These are phyloP conservation scores for Naganishia sp. DNA, from an alignment of 1,284 basidiomycete genomes.

Conservation along the genomic window DNA sequence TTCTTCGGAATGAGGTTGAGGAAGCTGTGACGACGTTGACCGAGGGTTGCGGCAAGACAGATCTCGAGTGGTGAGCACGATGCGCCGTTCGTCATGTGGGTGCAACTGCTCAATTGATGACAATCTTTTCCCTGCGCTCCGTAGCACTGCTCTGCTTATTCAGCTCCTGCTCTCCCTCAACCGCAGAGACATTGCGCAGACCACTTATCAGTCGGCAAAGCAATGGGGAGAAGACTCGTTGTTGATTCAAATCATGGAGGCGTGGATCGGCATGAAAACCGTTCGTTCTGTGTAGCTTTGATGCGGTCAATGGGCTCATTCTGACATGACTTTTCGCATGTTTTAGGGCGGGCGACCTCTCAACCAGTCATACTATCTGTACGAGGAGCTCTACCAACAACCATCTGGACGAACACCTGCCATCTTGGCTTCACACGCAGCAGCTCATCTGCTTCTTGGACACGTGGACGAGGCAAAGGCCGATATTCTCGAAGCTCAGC, in stretches of 20 bases:
- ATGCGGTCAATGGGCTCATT: not conserved
- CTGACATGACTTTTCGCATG: not conserved
- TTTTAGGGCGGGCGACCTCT: slow-evolving; percentile 57
- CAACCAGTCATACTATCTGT: slow-evolving; percentile 75
- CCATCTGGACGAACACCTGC: slow-evolving; percentile 71
- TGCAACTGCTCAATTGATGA: too few species aligned
- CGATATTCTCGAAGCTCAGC: slow-evolving; percentile 75
- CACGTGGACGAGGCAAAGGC: slow-evolving; percentile 79
- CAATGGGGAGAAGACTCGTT: slow-evolving; percentile 84
- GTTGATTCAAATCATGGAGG: slow-evolving; percentile 84
- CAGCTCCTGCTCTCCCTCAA: slow-evolving; percentile 84
- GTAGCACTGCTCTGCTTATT: slow-evolving; percentile 73
- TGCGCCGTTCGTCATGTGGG: not conserved
- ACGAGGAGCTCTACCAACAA: slow-evolving; percentile 85
- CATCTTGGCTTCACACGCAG: slow-evolving; percentile 77
- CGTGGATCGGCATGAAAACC: slow-evolving; percentile 77
- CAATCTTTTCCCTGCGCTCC: not conserved
- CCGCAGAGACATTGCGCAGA: slow-evolving; percentile 80
- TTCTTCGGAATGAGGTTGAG: slow-evolving; percentile 77
- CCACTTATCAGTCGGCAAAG: slow-evolving; percentile 76
- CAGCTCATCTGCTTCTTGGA: slow-evolving; percentile 76
- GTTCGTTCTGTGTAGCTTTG: slow-evolving; percentile 56
- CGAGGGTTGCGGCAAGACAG: slow-evolving; percentile 67
- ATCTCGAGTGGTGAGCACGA: slow-evolving; percentile 75
- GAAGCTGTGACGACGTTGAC: slow-evolving; percentile 86